Evolutionary conservation across 2,329 filamentous ascomycete genomes (phyloP).

Genomic region (Monosporascus sp.): DNA sequence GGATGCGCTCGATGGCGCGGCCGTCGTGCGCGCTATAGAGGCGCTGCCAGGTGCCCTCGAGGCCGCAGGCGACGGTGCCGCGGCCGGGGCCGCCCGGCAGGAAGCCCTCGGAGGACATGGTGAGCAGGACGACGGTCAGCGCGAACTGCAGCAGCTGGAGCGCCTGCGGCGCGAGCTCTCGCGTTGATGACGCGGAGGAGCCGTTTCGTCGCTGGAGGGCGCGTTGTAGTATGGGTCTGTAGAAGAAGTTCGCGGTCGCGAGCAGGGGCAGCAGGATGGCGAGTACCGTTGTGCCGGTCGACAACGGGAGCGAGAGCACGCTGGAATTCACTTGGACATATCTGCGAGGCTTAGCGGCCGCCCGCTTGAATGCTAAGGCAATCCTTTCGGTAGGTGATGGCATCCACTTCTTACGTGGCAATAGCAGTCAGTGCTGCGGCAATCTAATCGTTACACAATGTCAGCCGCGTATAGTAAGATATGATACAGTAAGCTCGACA

Average conservation of each 20-base stretch:
- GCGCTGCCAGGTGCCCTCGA: constrained; percentile 51
- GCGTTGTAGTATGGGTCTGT: constrained; percentile 11
- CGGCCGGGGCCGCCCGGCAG: constrained; percentile 27
- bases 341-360: constrained; percentile 8
- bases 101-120: constrained; percentile 30
- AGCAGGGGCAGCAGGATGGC: constrained; percentile 24
- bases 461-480: background rate
- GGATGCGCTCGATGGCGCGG: constrained; percentile 49
- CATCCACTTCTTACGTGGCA: constrained; percentile 9
- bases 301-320: constrained; percentile 22
- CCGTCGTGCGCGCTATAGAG: constrained; percentile 48
- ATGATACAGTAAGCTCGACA: background rate
- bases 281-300: constrained; percentile 21
- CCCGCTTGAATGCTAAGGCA: background rate
- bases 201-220: background rate
- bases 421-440: constrained; percentile 9
- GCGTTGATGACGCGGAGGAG: constrained; percentile 1
- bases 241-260: constrained; percentile 20
- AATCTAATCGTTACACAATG: constrained; percentile 3
- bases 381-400: background rate
- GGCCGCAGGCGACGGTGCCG: constrained; percentile 37
- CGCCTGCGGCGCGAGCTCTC: constrained; percentile 24
- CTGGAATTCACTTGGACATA: constrained; percentile 24
- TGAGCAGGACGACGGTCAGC: constrained; percentile 37
- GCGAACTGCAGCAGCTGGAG: constrained; percentile 38